Conservation (phyloP, 441 rosid genomes). For the Aquilaria agallochum region DNA sequence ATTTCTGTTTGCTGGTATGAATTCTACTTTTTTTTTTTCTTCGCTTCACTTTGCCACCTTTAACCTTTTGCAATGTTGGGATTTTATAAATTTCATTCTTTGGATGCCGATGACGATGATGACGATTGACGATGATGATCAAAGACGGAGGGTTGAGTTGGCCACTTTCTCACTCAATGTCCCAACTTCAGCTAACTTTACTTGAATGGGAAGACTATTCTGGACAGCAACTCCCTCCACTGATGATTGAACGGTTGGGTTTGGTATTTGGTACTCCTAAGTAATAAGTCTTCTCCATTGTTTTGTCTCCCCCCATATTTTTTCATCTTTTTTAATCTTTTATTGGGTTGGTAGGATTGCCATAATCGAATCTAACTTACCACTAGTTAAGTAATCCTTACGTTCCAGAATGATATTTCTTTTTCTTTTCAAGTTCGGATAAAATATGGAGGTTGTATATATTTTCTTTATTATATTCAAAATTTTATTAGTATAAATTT, state of each 20-base stretch:
- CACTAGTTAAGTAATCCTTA: too few species aligned
- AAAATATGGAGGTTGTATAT: too few species aligned
- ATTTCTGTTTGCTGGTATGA: constrained; percentile 25
- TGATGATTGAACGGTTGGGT: constrained; percentile 23
- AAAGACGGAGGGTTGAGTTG: constrained; percentile 38
- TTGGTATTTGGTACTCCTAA: constrained; percentile 12
- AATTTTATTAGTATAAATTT: too few species aligned
- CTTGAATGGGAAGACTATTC: constrained; percentile 52
- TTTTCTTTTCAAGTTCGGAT: too few species aligned
- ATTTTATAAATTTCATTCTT: constrained; percentile 18
- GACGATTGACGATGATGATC: constrained; percentile 35
- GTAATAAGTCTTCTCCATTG: too few species aligned
- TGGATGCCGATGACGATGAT: constrained; percentile 19
- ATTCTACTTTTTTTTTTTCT: constrained; percentile 22
- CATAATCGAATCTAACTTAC: too few species aligned
- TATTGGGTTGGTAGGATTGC: too few species aligned
- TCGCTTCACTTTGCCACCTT: constrained; percentile 16
- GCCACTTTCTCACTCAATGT: constrained; percentile 64
- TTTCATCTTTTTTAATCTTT: too few species aligned
- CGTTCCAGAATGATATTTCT: too few species aligned
- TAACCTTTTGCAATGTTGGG: constrained; percentile 32
- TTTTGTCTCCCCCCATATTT: too few species aligned
- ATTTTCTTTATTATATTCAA: too few species aligned
- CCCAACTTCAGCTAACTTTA: constrained; percentile 49
- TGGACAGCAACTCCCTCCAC: constrained; percentile 23